Evolutionary conservation across 192 early-diverging fungal genomes (phyloP), one percentile per base, ranked within the genome.

Genomic region (Coemansia sp.): DNA sequence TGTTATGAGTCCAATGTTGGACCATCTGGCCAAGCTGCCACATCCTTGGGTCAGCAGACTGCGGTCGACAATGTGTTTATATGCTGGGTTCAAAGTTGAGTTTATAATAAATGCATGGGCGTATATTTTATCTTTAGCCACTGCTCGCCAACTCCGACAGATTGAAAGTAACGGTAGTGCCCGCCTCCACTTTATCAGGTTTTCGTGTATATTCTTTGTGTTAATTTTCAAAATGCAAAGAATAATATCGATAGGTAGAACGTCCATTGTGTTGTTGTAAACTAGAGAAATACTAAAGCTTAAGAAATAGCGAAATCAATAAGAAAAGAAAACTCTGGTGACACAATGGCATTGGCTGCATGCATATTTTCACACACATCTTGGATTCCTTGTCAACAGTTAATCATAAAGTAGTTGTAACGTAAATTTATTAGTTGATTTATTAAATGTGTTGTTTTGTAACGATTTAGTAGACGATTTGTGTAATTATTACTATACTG

Each of bases 21-120:
- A 54, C 53, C 53, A 54, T 26, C 26, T 26, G 11, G 53, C 14
- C 29, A 54, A 10, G 5, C n/a, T 19, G 16, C 18, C 48, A 9
- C 14, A 12, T 14, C 53, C 24, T 14, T 54, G 26, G 10, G 24
- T 26, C n/a, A 54, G 24, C 48, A 49, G n/a, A 20, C 48, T 49
- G 13, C 48, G 48, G 53, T 54, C 53, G n/a, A 54, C 53, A 29
- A 54, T 29, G 14, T 54, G 53, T 13, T 18, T 18, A 22, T 26
- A 32, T 1, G 6, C 12, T 14, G 13, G 16, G n/a, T 54, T 35
- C 13, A n/a, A 13, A 11, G 29, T 32, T 0, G 53, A 32, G 7
- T 26, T 54, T 8, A 32, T 54, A 32, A 54, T 29, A 54, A 23
- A 22, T 18, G 53, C 53, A 18, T 12, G 14, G 3, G 53, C 1